Evolutionary conservation across 257 asterid genomes (phyloP).

Genomic region (Fraxinus americana): DNA sequence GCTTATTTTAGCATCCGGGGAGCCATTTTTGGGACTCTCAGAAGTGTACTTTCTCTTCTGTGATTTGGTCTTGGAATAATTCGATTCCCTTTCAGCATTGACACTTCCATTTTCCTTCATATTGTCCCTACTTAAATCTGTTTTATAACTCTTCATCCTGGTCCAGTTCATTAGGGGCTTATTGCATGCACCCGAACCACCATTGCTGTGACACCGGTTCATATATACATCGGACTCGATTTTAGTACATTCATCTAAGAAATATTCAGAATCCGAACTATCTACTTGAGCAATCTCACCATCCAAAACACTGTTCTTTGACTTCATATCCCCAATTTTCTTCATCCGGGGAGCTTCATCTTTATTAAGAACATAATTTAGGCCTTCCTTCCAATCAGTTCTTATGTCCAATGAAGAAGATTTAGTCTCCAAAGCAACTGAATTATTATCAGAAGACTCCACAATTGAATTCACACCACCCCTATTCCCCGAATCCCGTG

Average conservation of each 20-base stretch:
- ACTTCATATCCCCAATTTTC: constrained; percentile 36
- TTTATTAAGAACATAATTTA: constrained; percentile 17
- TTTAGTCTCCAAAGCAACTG: constrained; percentile 73
- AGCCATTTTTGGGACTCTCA: constrained; percentile 30
- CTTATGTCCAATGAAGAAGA: constrained; percentile 68
- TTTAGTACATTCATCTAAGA: constrained; percentile 65
- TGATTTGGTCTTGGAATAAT: constrained; percentile 33
- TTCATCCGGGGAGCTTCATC: constrained; percentile 31
- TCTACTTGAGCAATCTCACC: constrained; percentile 43
- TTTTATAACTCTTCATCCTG: constrained; percentile 34
- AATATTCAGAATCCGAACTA: constrained; percentile 85
- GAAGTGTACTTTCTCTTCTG: constrained; percentile 45
- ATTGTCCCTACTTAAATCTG: constrained; percentile 29
- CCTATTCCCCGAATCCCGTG: constrained; percentile 63
- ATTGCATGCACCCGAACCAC: constrained; percentile 26
- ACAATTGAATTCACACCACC: constrained; percentile 69
- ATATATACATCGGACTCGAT: constrained; percentile 71
- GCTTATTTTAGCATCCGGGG: constrained; percentile 38
- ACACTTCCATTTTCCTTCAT: constrained; percentile 32
- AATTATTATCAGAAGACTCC: constrained; percentile 80
- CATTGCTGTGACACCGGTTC: constrained; percentile 38
- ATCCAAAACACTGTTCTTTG: constrained; percentile 35
- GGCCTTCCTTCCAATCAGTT: constrained; percentile 28
- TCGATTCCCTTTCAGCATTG: constrained; percentile 25
- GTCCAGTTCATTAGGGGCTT: constrained; percentile 29